Evolutionary conservation across 805 yeast species (phyloP).

Genomic region (Sugiyamaella chiloensis): DNA sequence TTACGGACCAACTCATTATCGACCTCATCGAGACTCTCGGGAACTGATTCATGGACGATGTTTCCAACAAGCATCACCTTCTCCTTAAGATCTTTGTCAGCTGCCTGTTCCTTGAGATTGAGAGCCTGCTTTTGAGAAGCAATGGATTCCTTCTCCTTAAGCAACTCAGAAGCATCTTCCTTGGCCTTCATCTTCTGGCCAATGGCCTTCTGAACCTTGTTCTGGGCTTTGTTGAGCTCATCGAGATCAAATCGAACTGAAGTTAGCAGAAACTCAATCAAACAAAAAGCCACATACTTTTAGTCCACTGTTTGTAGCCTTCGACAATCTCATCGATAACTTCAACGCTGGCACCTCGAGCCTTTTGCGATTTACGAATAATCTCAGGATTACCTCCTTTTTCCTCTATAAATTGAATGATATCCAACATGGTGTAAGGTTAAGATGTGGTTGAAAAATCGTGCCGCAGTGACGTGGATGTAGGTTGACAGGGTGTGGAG

Average conservation of each 20-base stretch:
- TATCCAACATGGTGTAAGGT: conserved; percentile 75
- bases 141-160: conserved; percentile 75
- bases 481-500: no score
- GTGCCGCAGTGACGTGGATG: no score
- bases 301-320: conserved; percentile 91
- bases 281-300: conserved; percentile 35
- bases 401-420: conserved; percentile 86
- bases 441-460: no score
- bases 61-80: conserved; percentile 93
- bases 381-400: conserved; percentile 95
- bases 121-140: conserved; percentile 66
- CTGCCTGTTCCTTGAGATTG: conserved; percentile 66
- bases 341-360: conserved; percentile 93
- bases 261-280: no score
- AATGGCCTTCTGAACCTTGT: conserved; percentile 88
- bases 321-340: conserved; percentile 90
- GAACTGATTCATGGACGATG: conserved; percentile 89
- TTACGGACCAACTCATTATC: conserved; percentile 82
- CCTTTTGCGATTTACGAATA: conserved; percentile 83
- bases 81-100: conserved; percentile 67
- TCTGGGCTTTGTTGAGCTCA: conserved; percentile 81
- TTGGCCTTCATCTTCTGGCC: conserved; percentile 91
- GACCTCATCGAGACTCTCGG: conserved; percentile 82
- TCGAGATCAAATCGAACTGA: conserved; percentile 78
- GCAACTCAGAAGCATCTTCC: conserved; percentile 85